phyloP scores from a whole-genome alignment of 2,329 filamentous ascomycete genomes.

The Bipolaris zeicola region DNA sequence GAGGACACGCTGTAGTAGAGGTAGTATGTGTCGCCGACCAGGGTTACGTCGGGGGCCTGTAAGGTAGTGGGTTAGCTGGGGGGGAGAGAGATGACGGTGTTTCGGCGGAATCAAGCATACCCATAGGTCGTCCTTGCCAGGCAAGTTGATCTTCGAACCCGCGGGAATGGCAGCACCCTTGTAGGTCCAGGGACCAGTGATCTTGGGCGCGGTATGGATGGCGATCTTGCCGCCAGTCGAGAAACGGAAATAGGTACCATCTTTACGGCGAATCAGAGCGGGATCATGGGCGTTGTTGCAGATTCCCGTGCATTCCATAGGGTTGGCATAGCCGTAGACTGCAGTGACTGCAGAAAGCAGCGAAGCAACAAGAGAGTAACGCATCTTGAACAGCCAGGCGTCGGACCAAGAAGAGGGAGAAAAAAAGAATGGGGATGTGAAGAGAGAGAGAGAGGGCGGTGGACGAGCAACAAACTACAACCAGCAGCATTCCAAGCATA shows the following conservation, averaged over 20 bases:
- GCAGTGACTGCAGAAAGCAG: constrained; percentile 23
- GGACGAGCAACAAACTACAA: neutral
- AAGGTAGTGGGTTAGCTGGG: neutral
- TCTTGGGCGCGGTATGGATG: constrained; percentile 54
- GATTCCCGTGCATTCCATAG: constrained; percentile 48
- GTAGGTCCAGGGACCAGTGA: constrained; percentile 59
- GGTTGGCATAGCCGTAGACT: constrained; percentile 48
- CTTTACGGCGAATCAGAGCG: constrained; percentile 54
- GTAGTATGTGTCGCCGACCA: constrained; percentile 65
- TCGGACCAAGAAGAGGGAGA: neutral
- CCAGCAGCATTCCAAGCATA: neutral
- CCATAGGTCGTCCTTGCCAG: constrained; percentile 58
- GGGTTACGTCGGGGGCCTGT: constrained; percentile 67
- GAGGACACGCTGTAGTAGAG: constrained; percentile 70
- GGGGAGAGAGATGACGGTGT: neutral
- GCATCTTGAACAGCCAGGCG: constrained; percentile 18
- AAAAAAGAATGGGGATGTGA: neutral
- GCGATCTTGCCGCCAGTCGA: constrained; percentile 58
- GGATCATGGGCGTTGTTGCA: constrained; percentile 58
- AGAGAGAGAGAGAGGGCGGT: neutral
- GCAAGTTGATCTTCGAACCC: constrained; percentile 54
- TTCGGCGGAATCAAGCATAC: constrained; percentile 34
- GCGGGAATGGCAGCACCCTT: constrained; percentile 54
- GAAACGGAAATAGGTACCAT: constrained; percentile 60
- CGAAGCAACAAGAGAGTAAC: constrained; percentile 23